These are phyloP conservation scores for Tylopilus subfusipes DNA, from an alignment of 768 basidiomycete genomes.

Conservation along the genomic window DNA sequence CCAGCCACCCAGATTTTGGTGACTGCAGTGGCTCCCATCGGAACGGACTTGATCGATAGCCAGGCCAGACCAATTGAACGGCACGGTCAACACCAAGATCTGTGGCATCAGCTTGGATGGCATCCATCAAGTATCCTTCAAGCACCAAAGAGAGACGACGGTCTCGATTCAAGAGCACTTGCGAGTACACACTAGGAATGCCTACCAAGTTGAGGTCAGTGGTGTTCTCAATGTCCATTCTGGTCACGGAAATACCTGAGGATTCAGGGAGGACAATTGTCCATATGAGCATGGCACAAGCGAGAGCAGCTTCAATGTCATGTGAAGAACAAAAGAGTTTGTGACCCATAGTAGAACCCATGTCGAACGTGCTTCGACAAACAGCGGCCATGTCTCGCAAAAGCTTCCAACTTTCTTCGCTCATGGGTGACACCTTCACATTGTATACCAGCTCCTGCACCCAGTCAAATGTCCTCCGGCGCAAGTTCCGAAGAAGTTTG, in stretches of 20 bases:
- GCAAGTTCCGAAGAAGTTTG: slow-evolving; percentile 30
- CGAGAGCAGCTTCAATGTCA: slow-evolving; percentile 24
- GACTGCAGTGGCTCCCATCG: slow-evolving; percentile 14
- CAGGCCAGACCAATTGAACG: slow-evolving; percentile 18
- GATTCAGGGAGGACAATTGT: slow-evolving; percentile 18
- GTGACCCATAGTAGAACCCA: slow-evolving; percentile 7
- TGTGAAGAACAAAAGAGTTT: slow-evolving; percentile 10
- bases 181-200: slow-evolving; percentile 1
- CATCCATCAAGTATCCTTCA: slow-evolving; percentile 5
- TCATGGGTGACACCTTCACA: slow-evolving; percentile 1
- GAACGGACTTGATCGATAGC: slow-evolving; percentile 21
- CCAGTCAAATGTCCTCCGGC: slow-evolving; percentile 36
- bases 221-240: not conserved
- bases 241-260: not conserved
- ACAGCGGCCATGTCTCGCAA: slow-evolving; percentile 37
- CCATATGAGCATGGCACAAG: slow-evolving; percentile 27
- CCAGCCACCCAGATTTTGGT: slow-evolving; percentile 24
- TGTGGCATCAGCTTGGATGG: not conserved
- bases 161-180: slow-evolving; percentile 29
- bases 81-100: slow-evolving; percentile 20
- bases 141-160: slow-evolving; percentile 28
- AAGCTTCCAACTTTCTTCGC: slow-evolving; percentile 19
- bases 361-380: slow-evolving; percentile 37
- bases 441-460: slow-evolving; percentile 30
- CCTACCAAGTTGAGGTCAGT: not conserved